Conservation (phyloP, 2,329 filamentous ascomycete genomes). For the Thermoascus crustaceus region DNA sequence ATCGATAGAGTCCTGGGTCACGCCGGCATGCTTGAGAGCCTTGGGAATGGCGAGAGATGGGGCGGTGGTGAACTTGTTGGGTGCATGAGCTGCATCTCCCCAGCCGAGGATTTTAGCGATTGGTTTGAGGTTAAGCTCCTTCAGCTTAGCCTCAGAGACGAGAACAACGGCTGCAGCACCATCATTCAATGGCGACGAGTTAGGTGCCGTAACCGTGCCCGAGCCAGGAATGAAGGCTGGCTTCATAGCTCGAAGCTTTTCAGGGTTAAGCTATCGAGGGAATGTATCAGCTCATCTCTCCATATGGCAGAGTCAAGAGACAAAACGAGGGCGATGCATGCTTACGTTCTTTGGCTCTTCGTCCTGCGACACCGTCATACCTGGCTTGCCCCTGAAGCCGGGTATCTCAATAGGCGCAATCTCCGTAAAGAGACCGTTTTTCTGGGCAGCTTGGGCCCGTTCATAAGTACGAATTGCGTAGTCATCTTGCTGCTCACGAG, state of each 20-base stretch:
- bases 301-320: background rate
- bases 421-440: constrained; percentile 75
- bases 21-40: constrained; percentile 86
- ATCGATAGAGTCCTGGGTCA: constrained; percentile 70
- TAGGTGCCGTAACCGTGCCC: constrained; percentile 90
- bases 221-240: constrained; percentile 66
- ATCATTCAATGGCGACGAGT: constrained; percentile 93
- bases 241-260: constrained; percentile 77
- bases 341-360: constrained; percentile 88
- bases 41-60: constrained; percentile 93
- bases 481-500: constrained; percentile 80
- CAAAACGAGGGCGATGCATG: constrained; percentile 4
- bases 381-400: constrained; percentile 83
- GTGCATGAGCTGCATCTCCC: constrained; percentile 86
- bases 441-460: constrained; percentile 79
- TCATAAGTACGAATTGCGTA: constrained; percentile 95
- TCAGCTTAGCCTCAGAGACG: constrained; percentile 87
- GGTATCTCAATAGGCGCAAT: constrained; percentile 84
- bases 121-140: constrained; percentile 83
- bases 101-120: constrained; percentile 95
- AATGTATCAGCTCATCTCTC: constrained; percentile 7
- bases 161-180: constrained; percentile 88
- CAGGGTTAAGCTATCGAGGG: constrained; percentile 54
- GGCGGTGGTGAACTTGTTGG: constrained; percentile 91
- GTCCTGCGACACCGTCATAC: constrained; percentile 70